Base-by-base conservation (phyloP, 352 stramenopile genomes). In the Phytopythium chamaehyphon region DNA sequence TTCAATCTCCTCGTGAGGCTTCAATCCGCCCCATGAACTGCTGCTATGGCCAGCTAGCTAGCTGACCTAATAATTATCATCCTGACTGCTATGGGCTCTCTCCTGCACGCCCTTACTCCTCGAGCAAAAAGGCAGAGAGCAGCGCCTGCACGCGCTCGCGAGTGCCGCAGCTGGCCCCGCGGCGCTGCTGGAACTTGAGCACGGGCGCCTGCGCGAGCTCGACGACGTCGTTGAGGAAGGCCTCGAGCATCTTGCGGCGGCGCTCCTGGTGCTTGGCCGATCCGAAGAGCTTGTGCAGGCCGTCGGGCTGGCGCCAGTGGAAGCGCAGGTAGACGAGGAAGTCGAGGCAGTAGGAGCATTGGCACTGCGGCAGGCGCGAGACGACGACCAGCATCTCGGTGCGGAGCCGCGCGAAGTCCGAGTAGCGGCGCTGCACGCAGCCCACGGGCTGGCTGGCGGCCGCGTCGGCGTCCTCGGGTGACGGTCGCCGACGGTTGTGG, bases 311-410 rank as follows among this genome's bases (percentile, higher is more conserved):
- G 2, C 63, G 53, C 45, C 71, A 48, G 15, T 66, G 72, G 52
- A 83, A 83, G 26, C 71, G 64, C 53, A 88, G 62, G 60, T 79
- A 71, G 50, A 66, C 62, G 28, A 73, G 54, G 43, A 77, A 81
- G 38, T 76, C 62, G 61, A 79, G 66, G 64, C 73, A 88, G 52
- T 81, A 88, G 14, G 64, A 63, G 51, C 76, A 88, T 46, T 62
- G 61, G 57, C 66, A 83, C 49, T 76, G 61, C 51, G 62, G 59
- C 51, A 79, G 70, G 35, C 62, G 62, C 52, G 57, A 77, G 19
- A 51, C 56, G 62, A 61, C 76, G 15, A 55, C 47, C 39, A 61
- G 62, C 15, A 83, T 57, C 19, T 84, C 60, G 11, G 64, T 47
- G 6, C 72, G 68, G 33, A 88, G 55, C 47, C 69, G 66, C 28